Evolutionary conservation across 1,284 basidiomycete genomes (phyloP).

Genomic region (Apiotrichum laibachii): DNA sequence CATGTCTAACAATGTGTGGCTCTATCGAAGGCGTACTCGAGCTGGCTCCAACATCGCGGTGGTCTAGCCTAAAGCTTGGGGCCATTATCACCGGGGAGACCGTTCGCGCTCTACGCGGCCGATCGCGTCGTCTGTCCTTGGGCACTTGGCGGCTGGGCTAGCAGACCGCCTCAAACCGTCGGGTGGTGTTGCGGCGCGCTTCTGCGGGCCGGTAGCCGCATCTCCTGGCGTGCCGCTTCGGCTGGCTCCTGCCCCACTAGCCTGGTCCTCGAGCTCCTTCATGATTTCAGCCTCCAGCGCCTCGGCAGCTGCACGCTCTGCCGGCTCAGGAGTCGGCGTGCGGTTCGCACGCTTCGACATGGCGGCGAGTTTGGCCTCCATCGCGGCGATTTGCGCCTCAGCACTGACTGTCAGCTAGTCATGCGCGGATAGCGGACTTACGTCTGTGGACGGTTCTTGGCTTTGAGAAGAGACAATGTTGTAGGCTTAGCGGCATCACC

Average conservation of each 20-base stretch:
- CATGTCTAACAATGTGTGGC: no score
- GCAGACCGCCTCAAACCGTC: no score
- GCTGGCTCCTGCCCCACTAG: conserved; percentile 15
- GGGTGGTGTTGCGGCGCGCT: no score
- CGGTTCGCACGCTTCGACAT: conserved; percentile 57
- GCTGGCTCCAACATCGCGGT: no score
- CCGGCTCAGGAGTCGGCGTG: conserved; percentile 16
- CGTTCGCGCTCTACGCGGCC: no score
- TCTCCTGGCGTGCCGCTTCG: neutral
- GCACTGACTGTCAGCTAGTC: conserved; percentile 57
- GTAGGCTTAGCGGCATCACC: conserved; percentile 69
- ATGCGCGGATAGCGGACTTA: conserved; percentile 38
- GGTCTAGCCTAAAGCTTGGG: no score
- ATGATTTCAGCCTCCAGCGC: conserved; percentile 21
- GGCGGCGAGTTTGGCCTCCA: conserved; percentile 88
- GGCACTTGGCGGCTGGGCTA: no score
- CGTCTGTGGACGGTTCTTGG: conserved; percentile 62
- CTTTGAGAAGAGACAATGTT: conserved; percentile 81
- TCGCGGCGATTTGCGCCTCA: conserved; percentile 82
- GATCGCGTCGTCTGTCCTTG: no score
- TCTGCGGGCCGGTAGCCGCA: no score
- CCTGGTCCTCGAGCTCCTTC: conserved; percentile 19
- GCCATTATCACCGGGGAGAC: no score
- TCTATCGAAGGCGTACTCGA: no score
- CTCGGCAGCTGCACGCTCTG: conserved; percentile 15